These are phyloP conservation scores for Fraxinus anomala DNA, from an alignment of 257 asterid species.

Conservation along the genomic window DNA sequence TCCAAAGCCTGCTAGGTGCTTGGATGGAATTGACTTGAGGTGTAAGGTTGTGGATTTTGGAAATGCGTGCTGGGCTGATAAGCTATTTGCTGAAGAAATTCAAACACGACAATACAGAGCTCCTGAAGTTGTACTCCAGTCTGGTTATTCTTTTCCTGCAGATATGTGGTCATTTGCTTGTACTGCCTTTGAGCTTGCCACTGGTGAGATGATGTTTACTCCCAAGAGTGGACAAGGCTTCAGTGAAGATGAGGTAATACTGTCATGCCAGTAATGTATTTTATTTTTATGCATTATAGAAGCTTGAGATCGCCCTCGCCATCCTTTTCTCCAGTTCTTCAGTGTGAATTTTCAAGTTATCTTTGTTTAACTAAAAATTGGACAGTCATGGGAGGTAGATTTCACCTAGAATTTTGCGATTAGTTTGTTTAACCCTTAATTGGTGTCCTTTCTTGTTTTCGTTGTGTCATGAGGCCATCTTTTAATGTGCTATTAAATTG, in stretches of 20 bases:
- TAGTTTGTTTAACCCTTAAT: background rate
- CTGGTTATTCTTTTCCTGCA: conserved; percentile 85
- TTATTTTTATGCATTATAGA: conserved; percentile 14
- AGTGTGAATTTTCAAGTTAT: conserved; percentile 3
- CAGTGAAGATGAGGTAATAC: conserved; percentile 90
- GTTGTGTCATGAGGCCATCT: background rate
- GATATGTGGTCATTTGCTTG: conserved; percentile 99
- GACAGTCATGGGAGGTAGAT: background rate
- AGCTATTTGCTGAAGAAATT: conserved; percentile 82
- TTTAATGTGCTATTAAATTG: background rate
- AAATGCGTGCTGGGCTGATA: conserved; percentile 94
- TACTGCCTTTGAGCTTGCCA: conserved; percentile 92
- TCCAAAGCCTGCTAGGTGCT: conserved; percentile 67
- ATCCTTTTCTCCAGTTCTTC: conserved; percentile 16
- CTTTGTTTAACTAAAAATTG: background rate
- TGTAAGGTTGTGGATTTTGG: conserved; percentile 98
- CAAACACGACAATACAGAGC: conserved; percentile 99
- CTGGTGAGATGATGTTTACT: conserved; percentile 97
- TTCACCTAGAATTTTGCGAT: background rate
- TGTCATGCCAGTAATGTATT: conserved; percentile 12
- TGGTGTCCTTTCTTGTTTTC: background rate
- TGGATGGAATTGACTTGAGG: conserved; percentile 81
- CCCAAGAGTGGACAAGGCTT: conserved; percentile 89
- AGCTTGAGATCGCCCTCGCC: background rate
- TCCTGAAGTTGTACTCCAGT: conserved; percentile 87